Base-by-base conservation (phyloP, 495 filamentous ascomycete genomes). In the Aspergillus heteromorphus region DNA sequence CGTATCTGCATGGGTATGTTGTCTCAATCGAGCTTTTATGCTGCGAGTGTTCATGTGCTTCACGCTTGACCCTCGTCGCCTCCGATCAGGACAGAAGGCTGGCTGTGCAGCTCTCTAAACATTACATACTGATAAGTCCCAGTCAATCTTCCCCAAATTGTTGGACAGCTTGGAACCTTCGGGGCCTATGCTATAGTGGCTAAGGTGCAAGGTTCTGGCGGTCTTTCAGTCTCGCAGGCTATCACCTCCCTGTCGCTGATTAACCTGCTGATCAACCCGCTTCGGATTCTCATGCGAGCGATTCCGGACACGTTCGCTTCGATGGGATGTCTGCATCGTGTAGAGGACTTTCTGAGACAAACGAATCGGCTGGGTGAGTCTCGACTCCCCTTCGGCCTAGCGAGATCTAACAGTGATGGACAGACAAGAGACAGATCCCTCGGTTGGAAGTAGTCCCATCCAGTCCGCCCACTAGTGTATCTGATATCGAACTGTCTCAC, bases 241-340 rank as follows among this genome's bases (percentile, higher is more conserved):
- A 55, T 55, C 41, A 61, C 56, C 1, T 59, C 62, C 1, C 40
- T 61, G 7, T 57, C 58, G 5, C 48, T 64, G 8, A 56, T 61
- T 13, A 61, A 21, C n/a, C 36, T 64, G 49, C 45, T 64, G 41
- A 54, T 61, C 20, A 57, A n/a, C 9, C 58, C 58, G 6, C 56
- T 61, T 13, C 54, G 34, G 4, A 25, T 51, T 5, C 51, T 61
- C 0, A 40, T 61, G 41, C 5, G 53, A 8, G 58, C 62, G 0
- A 57, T 64, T 52, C 58, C 62, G 4, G 58, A 59, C 25, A 57
- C 62, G 34, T 64, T 51, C 41, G 53, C 56, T 2, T 64, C 62
- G 16, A 57, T 64, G 19, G 58, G 62, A 16, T 61, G 62, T 34
- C 27, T 64, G 6, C 3, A 59, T 48, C 45, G 62, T 30, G 45